Evolutionary conservation across 345 rosid genomes (phyloP), one percentile per base, ranked within the genome.

Genomic region (Reutealis trisperma): DNA sequence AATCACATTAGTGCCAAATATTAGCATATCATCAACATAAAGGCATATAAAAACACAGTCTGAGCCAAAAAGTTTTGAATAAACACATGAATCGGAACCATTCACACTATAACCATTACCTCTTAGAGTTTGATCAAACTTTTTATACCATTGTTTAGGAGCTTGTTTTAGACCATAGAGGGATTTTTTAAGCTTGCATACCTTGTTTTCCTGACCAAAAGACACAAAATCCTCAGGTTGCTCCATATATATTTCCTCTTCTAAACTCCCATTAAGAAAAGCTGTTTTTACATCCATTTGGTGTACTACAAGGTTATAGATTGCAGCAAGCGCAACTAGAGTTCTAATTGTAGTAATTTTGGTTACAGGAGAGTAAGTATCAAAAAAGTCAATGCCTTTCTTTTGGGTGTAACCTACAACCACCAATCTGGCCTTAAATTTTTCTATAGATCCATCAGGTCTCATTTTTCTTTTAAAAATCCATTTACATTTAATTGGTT

Each of bases 401-500:
- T 68, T 68, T 68, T 68, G 34, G 5, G 30, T 44, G 37, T 21
- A 68, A 1, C 58, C 55, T 45, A 21, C 37, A 2, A 22, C 37
- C 8, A 68, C 72, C 18, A 68, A 14, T 47, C 72, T n/a, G 6
- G 58, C 6, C 32, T 68, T 68, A 12, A 21, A 68, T 24, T 49
- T 68, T 11, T 68, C 34, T 22, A 68, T 24, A 1, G 72, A 42
- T 1, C 69, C 55, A 24, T 44, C 57, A 42, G 8, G 54, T 12
- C 8, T 68, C 8, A 22, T 1, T 67, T 67, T 67, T 7, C 44
- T 67, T 25, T 19, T 67, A 67, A 67, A 67, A 4, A 67, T 67
- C 71, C 71, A 67, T 37, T 42, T 67, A 37, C 71, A 47, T 13
- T 24, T 51, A 47, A 49, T 69, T 7, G 60, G 21, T 69, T 69